These are phyloP conservation scores for Podaxis carcinomalis DNA, from an alignment of 768 basidiomycete species.

Conservation along the genomic window DNA sequence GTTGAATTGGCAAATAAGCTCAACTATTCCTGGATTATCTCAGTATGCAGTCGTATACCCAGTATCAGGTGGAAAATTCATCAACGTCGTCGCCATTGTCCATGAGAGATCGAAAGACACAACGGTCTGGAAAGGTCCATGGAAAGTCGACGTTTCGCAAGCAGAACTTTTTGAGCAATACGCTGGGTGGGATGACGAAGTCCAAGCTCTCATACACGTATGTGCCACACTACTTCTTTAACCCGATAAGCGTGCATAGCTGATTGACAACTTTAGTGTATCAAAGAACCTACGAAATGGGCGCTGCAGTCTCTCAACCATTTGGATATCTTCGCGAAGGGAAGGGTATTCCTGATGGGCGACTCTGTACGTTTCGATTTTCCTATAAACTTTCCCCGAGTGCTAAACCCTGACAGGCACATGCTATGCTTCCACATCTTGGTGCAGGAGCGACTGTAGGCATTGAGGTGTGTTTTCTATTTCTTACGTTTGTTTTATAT, in stretches of 20 bases:
- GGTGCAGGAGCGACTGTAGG: slow-evolving; percentile 47
- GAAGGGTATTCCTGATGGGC: slow-evolving; percentile 19
- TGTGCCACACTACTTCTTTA: neutral
- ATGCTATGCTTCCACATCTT: slow-evolving; percentile 44
- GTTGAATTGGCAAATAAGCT: neutral
- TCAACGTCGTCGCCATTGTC: slow-evolving; percentile 45
- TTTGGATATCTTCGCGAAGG: slow-evolving; percentile 15
- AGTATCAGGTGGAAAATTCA: slow-evolving; percentile 36
- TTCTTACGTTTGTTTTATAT: slow-evolving; percentile 21
- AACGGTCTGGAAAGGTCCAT: slow-evolving; percentile 16
- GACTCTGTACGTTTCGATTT: slow-evolving; percentile 18
- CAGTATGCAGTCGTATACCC: slow-evolving; percentile 46
- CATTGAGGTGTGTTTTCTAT: slow-evolving; percentile 30
- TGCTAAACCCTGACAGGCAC: slow-evolving; percentile 22
- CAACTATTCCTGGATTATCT: neutral
- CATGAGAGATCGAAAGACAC: slow-evolving; percentile 11
- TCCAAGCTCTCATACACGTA: slow-evolving; percentile 14
- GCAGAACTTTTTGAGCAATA: slow-evolving; percentile 13
- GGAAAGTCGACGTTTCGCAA: slow-evolving; percentile 13
- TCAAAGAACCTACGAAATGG: slow-evolving; percentile 18
- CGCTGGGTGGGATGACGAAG: slow-evolving; percentile 13
- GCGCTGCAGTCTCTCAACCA: slow-evolving; percentile 17
- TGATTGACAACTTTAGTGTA: slow-evolving; percentile 12
- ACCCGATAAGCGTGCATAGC: neutral
- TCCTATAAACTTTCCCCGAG: neutral